Evolutionary conservation across 169 alveolate genomes (phyloP).

Genomic region (Plasmodium relictum): DNA sequence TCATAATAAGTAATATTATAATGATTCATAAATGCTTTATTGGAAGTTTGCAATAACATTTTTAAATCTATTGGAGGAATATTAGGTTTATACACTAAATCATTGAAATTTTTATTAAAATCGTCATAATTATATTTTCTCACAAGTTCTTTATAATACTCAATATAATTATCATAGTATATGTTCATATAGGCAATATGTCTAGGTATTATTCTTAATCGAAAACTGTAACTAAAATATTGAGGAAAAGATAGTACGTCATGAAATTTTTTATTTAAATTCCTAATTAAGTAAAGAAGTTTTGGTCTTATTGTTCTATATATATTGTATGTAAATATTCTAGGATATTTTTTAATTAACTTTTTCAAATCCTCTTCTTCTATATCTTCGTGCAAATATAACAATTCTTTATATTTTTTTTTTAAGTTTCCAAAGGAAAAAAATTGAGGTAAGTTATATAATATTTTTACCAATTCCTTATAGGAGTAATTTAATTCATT

Average conservation of each 20-base stretch:
- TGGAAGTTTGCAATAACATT: conserved; percentile 58
- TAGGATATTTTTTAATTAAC: conserved; percentile 79
- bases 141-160: conserved; percentile 54
- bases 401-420: conserved; percentile 69
- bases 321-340: conserved; percentile 80
- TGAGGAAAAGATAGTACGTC: conserved; percentile 81
- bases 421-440: conserved; percentile 76
- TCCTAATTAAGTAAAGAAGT: conserved; percentile 79
- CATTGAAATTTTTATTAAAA: conserved; percentile 59
- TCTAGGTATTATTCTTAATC: conserved; percentile 86
- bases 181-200: conserved; percentile 83
- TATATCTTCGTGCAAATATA: conserved; percentile 53
- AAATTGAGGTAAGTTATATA: conserved; percentile 69
- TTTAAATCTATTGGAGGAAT: conserved; percentile 67
- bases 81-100: conserved; percentile 48
- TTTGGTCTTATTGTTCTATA: conserved; percentile 84
- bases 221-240: conserved; percentile 80
- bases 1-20: conserved; percentile 63
- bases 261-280: conserved; percentile 75
- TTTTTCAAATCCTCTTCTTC: conserved; percentile 77
- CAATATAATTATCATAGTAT: conserved; percentile 79
- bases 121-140: conserved; percentile 66
- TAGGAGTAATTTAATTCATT: conserved; percentile 46
- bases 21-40: conserved; percentile 57
- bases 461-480: conserved; percentile 44